Percentiles rank a stretch among this genome's conserved stretches.
Evolutionary conservation across 2,329 filamentous ascomycete species (phyloP).

Genomic region (Arthrobotrys conoides): DNA sequence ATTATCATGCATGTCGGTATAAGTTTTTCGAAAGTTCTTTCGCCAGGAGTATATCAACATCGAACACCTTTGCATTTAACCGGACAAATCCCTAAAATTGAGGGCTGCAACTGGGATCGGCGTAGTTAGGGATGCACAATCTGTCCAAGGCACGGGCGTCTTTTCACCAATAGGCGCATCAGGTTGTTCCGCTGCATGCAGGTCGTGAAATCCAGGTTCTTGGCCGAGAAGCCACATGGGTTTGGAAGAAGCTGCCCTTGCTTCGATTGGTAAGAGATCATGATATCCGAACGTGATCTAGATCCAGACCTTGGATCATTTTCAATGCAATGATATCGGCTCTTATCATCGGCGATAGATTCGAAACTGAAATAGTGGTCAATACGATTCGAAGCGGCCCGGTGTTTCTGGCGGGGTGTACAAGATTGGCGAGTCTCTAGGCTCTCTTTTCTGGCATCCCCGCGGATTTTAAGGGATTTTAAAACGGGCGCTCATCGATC

Average conservation of each 20-base stretch:
- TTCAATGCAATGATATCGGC: conserved; percentile 19
- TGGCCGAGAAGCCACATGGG: conserved; percentile 46
- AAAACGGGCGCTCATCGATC: conserved; percentile 21
- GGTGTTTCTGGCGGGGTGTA: not conserved
- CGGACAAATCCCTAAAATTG: conserved; percentile 47
- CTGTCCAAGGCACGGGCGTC: conserved; percentile 33
- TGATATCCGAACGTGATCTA: conserved; percentile 15
- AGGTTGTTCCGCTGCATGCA: conserved; percentile 53
- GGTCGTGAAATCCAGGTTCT: conserved; percentile 32
- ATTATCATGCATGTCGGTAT: conserved; percentile 43
- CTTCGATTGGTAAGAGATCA: conserved; percentile 34
- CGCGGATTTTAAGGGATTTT: conserved; percentile 33
- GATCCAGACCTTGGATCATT: not conserved
- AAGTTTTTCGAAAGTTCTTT: conserved; percentile 29
- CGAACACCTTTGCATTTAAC: conserved; percentile 35
- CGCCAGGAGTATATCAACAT: conserved; percentile 31
- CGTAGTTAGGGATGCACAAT: conserved; percentile 19
- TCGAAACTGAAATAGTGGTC: not conserved
- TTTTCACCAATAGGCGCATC: conserved; percentile 35
- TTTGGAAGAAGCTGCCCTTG: conserved; percentile 36
- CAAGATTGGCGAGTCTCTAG: conserved; percentile 38
- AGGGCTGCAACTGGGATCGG: conserved; percentile 39
- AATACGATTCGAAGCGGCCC: not conserved
- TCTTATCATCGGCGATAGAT: conserved; percentile 23
- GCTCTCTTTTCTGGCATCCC: conserved; percentile 23